Evolutionary conservation across 257 asterid species (phyloP), one percentile per base, ranked within the genome.

Genomic region (Salvia rosmarinus): DNA sequence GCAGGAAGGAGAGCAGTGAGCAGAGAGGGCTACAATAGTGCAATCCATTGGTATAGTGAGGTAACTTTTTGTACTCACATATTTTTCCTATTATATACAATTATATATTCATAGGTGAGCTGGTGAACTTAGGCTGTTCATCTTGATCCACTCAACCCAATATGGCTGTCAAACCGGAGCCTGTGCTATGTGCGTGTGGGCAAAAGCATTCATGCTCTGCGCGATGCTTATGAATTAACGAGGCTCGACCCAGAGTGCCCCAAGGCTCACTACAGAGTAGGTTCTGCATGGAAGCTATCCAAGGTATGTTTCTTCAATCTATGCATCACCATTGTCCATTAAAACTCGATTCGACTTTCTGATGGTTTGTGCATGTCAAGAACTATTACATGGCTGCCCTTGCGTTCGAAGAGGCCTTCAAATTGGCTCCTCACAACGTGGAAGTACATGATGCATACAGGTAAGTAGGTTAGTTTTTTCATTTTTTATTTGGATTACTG

Each of bases 201-300:
- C 4, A 54, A 47, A 67, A 79, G 39, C n/a, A 12, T 43, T 0
- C 40, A 10, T 20, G 73, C 79, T 14, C 42, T 81, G 30, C 19
- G 3, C 52, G 85, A 78, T 81, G 85, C 81, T 37, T 61, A 71
- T 72, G 79, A 63, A 7, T 78, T 79, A 43, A 51, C 71, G 11
- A 19, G 28, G 9, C 14, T 75, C 71, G 9, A 6, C 16, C 85
- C 85, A 5, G 46, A 75, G 2, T 78, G 71, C 43, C 44, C 77
- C 13, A 67, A 71, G 71, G 83, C 81, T 64, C 83, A 71, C 67
- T 78, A 43, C 70, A 52, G 72, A 19, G 75, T 60, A 75, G 80
- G 81, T n/a, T 30, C 43, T 39, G 82, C 85, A 4, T 81, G 79
- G 85, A 62, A 21, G 62, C 64, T 73, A 28, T 77, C 70, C 4